Percentiles rank a stretch among this genome's conserved stretches.
Conservation (phyloP, 2,329 filamentous ascomycete genomes). For the Blastomyces gilchristii region DNA sequence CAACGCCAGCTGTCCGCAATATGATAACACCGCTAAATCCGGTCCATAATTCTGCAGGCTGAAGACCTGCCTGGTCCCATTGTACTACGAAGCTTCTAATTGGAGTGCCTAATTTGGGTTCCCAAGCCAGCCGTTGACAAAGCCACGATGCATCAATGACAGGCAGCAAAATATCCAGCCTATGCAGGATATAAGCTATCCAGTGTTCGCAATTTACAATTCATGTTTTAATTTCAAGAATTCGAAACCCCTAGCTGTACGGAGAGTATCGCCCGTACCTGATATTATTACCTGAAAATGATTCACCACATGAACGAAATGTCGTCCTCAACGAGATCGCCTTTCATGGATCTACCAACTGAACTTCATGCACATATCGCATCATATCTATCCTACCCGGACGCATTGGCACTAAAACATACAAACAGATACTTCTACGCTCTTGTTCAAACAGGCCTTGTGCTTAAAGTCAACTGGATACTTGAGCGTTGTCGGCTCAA, state of each 20-base stretch:
- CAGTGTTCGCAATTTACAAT: not conserved
- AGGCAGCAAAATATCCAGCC: constrained; percentile 4
- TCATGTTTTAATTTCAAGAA: not conserved
- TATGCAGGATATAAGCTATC: not conserved
- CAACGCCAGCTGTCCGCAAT: not conserved
- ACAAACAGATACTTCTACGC: constrained; percentile 53
- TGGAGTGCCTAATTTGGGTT: not conserved
- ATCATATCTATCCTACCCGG: constrained; percentile 54
- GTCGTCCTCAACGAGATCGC: not conserved
- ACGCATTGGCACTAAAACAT: constrained; percentile 61
- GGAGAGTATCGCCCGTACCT: too few relatives aligned
- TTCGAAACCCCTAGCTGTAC: not conserved
- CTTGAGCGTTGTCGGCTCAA: constrained; percentile 53
- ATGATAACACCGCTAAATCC: not conserved
- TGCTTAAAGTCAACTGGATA: constrained; percentile 59
- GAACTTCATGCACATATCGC: constrained; percentile 59
- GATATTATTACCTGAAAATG: not conserved
- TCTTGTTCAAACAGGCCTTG: constrained; percentile 55
- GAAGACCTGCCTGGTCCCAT: not conserved
- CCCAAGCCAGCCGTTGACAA: not conserved
- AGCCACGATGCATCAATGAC: not conserved
- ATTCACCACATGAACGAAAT: not conserved
- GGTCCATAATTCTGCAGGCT: not conserved
- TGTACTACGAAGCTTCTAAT: not conserved
- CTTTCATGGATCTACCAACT: constrained; percentile 47